Evolutionary conservation across 139 green algal species (phyloP).

Genomic region (Chlamydomonas eustigma): DNA sequence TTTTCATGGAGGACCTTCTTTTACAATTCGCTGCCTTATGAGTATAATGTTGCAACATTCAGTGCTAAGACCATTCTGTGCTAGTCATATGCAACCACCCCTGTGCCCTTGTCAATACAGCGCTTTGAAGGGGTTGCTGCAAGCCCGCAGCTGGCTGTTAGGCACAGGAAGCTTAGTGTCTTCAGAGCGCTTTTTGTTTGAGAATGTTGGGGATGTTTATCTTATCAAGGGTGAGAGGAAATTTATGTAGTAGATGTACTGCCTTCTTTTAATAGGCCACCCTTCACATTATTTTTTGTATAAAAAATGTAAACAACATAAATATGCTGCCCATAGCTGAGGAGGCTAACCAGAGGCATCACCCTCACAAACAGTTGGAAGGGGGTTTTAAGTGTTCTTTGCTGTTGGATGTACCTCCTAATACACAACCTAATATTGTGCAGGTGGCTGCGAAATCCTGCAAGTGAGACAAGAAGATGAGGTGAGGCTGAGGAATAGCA

Average conservation of each 20-base stretch:
- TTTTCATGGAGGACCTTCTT: too few relatives aligned
- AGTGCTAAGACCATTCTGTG: too few relatives aligned
- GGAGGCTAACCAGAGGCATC: too few relatives aligned
- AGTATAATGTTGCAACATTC: not conserved
- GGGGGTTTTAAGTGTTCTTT: too few relatives aligned
- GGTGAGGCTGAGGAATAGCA: too few relatives aligned
- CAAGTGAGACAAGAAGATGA: not conserved
- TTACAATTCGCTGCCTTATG: not conserved
- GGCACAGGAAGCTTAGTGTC: not conserved
- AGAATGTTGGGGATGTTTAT: constrained; percentile 47
- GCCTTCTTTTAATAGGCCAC: too few relatives aligned
- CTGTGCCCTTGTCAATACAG: not conserved
- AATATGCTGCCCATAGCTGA: too few relatives aligned
- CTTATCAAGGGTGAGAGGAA: constrained; percentile 32
- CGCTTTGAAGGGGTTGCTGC: constrained; percentile 2
- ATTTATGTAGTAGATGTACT: too few relatives aligned
- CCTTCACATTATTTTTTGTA: too few relatives aligned
- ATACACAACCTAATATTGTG: not conserved
- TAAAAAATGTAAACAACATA: too few relatives aligned
- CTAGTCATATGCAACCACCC: not conserved
- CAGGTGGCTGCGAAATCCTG: not conserved
- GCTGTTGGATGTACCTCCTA: too few relatives aligned
- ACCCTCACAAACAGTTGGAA: too few relatives aligned
- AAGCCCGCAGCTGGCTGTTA: constrained; percentile 6
- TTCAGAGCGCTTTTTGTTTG: constrained; percentile 46